Conservation (phyloP, 306 rosid genomes). For the Medicago ruthenica region DNA sequence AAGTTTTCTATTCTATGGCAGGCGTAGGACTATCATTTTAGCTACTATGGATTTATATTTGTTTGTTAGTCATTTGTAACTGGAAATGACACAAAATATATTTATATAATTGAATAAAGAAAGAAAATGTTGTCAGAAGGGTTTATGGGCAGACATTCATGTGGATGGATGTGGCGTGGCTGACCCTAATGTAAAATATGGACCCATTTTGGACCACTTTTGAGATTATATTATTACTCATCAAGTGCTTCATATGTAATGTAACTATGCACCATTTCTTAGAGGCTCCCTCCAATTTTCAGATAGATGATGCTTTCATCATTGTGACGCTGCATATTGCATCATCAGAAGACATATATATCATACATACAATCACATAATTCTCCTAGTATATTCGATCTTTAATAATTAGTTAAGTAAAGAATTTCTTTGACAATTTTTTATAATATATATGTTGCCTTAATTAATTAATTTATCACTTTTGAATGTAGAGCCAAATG, state of each 20-base stretch:
- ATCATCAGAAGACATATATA: slow-evolving; percentile 25
- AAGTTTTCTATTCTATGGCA: slow-evolving; percentile 14
- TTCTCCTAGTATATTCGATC: not conserved
- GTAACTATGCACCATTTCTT: not conserved
- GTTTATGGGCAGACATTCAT: slow-evolving; percentile 40
- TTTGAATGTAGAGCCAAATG: slow-evolving; percentile 45
- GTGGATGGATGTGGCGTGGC: slow-evolving; percentile 44
- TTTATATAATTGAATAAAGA: slow-evolving; percentile 1
- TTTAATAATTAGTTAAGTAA: not conserved
- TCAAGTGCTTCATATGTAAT: slow-evolving; percentile 29
- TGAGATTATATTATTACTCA: not conserved
- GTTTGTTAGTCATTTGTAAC: slow-evolving; percentile 32
- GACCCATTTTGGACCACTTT: slow-evolving; percentile 53
- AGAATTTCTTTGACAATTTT: slow-evolving; percentile 13
- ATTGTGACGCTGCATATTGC: slow-evolving; percentile 46
- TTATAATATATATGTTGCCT: not conserved
- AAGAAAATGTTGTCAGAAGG: slow-evolving; percentile 19
- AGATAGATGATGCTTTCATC: slow-evolving; percentile 27
- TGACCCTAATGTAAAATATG: slow-evolving; percentile 41
- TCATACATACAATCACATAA: not conserved
- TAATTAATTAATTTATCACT: slow-evolving; percentile 33
- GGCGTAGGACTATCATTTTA: not conserved
- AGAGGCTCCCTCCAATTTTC: slow-evolving; percentile 33
- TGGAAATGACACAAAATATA: slow-evolving; percentile 3
- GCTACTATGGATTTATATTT: slow-evolving; percentile 3